phyloP scores from a whole-genome alignment of 2,329 filamentous ascomycete species.

The Stagonosporopsis rhizophila region DNA sequence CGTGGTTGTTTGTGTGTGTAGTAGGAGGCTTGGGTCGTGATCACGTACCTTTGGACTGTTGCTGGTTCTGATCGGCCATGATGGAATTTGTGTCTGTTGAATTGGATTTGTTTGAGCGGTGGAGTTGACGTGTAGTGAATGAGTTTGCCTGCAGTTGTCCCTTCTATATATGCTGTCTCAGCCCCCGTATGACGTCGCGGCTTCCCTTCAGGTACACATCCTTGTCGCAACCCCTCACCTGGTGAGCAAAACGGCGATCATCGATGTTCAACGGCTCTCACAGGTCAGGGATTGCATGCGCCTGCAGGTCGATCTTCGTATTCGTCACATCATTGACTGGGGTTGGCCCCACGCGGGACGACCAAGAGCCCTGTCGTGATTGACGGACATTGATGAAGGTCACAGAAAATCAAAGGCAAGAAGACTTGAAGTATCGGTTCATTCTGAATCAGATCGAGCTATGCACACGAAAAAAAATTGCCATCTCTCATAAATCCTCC shows the following conservation, averaged over 20 bases:
- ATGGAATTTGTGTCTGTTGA: background rate
- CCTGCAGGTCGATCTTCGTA: constrained; percentile 10
- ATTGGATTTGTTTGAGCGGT: background rate
- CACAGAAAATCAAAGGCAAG: background rate
- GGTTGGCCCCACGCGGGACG: constrained; percentile 9
- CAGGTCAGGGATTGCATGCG: constrained; percentile 1
- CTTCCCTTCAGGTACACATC: constrained; percentile 6
- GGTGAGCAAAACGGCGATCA: constrained; percentile 7
- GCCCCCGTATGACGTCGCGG: constrained; percentile 10
- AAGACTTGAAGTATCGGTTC: constrained; percentile 27
- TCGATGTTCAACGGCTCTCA: constrained; percentile 8
- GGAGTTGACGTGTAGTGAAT: background rate
- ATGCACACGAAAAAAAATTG: constrained; percentile 37
- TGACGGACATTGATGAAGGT: background rate
- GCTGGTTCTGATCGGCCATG: constrained; percentile 38
- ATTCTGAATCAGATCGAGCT: constrained; percentile 41
- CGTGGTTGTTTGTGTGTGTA: too few relatives aligned
- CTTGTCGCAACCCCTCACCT: constrained; percentile 16
- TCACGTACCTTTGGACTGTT: constrained; percentile 31
- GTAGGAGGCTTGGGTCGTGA: too few relatives aligned
- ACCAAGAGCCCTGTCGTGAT: background rate
- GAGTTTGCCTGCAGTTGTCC: background rate
- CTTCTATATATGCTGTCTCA: background rate
- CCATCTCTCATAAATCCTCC: constrained; percentile 31
- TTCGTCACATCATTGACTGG: constrained; percentile 25